Percentiles rank a stretch among this genome's conserved stretches.
These are phyloP conservation scores for Coniella vitis DNA, from an alignment of 2,329 filamentous ascomycete species.

Conservation along the genomic window DNA sequence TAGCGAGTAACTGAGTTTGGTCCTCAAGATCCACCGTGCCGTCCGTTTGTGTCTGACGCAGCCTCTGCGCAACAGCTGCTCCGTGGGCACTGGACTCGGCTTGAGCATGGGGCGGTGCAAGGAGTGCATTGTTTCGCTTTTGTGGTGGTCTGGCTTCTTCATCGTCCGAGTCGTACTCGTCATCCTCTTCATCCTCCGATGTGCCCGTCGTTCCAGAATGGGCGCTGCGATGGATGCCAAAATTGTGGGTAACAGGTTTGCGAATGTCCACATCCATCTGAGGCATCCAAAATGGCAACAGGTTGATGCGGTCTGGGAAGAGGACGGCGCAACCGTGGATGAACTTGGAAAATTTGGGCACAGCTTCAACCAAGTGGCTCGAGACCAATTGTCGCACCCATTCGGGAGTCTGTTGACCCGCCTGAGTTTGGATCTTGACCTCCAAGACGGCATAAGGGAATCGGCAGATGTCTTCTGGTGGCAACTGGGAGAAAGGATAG, in stretches of 20 bases:
- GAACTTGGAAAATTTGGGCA: conserved; percentile 98
- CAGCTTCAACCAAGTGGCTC: conserved; percentile 94
- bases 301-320: conserved; percentile 79
- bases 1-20: conserved; percentile 54
- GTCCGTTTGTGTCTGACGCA: conserved; percentile 30
- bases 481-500: conserved; percentile 85
- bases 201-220: conserved; percentile 71
- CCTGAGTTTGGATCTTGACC: conserved; percentile 95
- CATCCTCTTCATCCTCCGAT: conserved; percentile 69
- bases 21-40: conserved; percentile 64
- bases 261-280: conserved; percentile 98
- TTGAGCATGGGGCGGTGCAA: conserved; percentile 15
- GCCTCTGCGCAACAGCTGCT: conserved; percentile 20
- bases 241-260: conserved; percentile 80
- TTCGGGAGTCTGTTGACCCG: conserved; percentile 87
- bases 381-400: conserved; percentile 93
- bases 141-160: conserved; percentile 37
- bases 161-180: conserved; percentile 62
- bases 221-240: conserved; percentile 79
- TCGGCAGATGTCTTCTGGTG: conserved; percentile 74
- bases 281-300: conserved; percentile 94
- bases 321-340: conserved; percentile 89
- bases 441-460: conserved; percentile 96
- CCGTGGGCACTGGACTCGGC: conserved; percentile 31
- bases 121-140: neutral